Base-by-base conservation (phyloP, 345 rosid genomes). In the Syzygium grande region DNA sequence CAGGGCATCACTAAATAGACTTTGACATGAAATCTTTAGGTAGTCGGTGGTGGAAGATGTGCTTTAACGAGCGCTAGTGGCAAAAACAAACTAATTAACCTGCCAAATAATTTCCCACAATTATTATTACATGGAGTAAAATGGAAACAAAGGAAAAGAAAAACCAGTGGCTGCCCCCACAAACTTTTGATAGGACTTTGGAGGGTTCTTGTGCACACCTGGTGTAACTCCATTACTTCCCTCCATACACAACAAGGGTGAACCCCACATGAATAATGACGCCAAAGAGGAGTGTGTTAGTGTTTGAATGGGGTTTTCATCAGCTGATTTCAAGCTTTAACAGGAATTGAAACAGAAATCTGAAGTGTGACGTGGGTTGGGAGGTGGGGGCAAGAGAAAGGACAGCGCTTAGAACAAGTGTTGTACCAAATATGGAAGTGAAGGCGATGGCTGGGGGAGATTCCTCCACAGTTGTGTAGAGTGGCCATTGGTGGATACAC, bases 351-450 rank as follows among this genome's bases (percentile, higher is more conserved):
- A 19, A 38, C 22, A 21, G 49, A 19, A 38, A 49, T 38, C 83
- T 73, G 38, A 38, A 19, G 83, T 73, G 27, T 19, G 38, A 73
- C 5, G 49, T 13, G 27, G 49, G 7, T 43, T 43, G 49, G 61
- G 68, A 55, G 23, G 85, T 77, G 51, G 63, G 63, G 78, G 84
- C 73, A 80, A 21, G 38, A 58, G 88, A 87, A 63, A 23, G 77
- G 85, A 55, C 77, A 80, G 59, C 17, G 58, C 78, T 54, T 21
- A 4, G 30, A 84, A 19, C 83, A 14, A 54, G 56, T 43, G 43
- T 46, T n/a, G 88, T 55, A 46, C 73, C 77, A 87, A 78, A 87
- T 87, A n/a, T 56, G 56, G 88, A 55, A 87, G 43, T 43, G 88
- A 87, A 54, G 85, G 22, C 56, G 78, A 55, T 87, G 52, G 77